These are phyloP conservation scores for Cryptomeria japonica DNA, from an alignment of 75 land plant species.

Conservation along the genomic window DNA sequence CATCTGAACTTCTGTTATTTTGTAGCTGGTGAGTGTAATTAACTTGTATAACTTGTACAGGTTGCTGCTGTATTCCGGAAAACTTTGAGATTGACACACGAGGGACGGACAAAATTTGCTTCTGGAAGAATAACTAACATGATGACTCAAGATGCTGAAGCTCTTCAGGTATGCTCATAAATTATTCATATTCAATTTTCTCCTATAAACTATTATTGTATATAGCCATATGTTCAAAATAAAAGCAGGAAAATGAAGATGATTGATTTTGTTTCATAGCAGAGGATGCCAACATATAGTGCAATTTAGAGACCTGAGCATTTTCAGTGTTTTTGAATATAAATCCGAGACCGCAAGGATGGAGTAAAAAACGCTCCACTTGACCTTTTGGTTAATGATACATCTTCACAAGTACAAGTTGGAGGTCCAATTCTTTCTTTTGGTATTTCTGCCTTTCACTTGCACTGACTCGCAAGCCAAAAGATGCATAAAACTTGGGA, in stretches of 20 bases:
- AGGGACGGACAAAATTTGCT: conserved; percentile 66
- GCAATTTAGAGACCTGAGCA: background rate
- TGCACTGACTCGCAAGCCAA: too few relatives aligned
- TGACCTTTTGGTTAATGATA: background rate
- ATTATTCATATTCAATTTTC: background rate
- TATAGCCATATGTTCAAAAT: background rate
- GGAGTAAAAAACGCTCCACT: background rate
- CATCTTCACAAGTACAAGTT: background rate
- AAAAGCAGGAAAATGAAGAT: background rate
- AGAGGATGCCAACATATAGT: background rate
- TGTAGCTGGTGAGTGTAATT: background rate
- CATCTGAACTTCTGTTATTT: background rate
- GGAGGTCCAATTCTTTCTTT: background rate
- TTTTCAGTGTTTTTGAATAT: background rate
- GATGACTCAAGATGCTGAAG: conserved; percentile 97
- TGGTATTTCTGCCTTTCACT: background rate
- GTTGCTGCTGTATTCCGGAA: conserved; percentile 98
- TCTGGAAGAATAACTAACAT: conserved; percentile 97
- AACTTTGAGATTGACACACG: conserved; percentile 81
- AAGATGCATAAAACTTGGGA: too few relatives aligned
- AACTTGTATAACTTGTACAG: conserved; percentile 21
- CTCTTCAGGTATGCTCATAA: conserved; percentile 60
- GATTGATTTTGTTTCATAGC: background rate
- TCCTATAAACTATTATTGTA: background rate
- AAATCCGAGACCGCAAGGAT: background rate